phyloP scores from a whole-genome alignment of 2,329 filamentous ascomycete genomes.

The Ophiostoma pallidulum region DNA sequence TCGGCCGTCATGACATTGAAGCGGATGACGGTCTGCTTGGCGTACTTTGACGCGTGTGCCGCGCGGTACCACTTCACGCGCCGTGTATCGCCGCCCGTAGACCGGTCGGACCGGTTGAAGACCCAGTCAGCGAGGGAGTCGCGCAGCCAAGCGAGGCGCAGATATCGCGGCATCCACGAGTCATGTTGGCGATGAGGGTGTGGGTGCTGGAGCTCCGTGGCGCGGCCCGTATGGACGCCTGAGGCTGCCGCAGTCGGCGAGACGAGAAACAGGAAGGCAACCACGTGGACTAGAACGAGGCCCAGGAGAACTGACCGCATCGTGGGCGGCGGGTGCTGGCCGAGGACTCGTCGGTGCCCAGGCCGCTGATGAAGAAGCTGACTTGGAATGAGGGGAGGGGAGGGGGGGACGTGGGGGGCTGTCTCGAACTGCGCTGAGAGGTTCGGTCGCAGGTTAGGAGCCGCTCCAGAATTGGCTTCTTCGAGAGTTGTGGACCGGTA shows the following conservation, averaged over 20 bases:
- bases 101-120: neutral
- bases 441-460: too few relatives aligned
- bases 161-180: conserved; percentile 25
- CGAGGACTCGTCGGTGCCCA: too few relatives aligned
- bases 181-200: too few relatives aligned
- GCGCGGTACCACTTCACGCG: conserved; percentile 18
- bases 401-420: too few relatives aligned
- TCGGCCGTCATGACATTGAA: conserved; percentile 66
- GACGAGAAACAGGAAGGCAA: conserved; percentile 1
- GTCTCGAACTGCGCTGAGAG: too few relatives aligned
- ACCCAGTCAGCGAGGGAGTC: conserved; percentile 22
- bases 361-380: too few relatives aligned
- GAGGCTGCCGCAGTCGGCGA: conserved; percentile 4
- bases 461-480: too few relatives aligned
- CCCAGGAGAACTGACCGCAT: conserved; percentile 5
- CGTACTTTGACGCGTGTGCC: conserved; percentile 41
- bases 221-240: neutral
- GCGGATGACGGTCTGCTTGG: conserved; percentile 75
- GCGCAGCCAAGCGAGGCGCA: conserved; percentile 41
- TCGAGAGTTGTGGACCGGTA: too few relatives aligned
- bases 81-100: neutral
- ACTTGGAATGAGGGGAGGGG: too few relatives aligned
- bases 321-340: neutral
- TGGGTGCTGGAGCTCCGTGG: too few relatives aligned
- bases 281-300: neutral